These are phyloP conservation scores for Aspergillus japonicus DNA, from an alignment of 2,329 filamentous ascomycete species.

Conservation along the genomic window DNA sequence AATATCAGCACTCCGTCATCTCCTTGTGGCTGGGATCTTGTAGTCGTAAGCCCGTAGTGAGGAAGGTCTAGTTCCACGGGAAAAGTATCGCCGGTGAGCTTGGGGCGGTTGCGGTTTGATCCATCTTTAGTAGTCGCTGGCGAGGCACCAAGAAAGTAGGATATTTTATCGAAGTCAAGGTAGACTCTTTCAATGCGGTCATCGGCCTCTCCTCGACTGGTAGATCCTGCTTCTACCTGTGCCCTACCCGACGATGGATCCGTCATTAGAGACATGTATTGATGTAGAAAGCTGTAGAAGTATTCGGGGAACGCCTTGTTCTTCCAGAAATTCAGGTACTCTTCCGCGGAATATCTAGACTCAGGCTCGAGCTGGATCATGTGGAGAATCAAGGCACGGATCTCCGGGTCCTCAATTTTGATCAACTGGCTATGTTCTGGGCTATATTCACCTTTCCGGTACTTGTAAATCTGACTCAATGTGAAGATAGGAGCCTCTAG, in stretches of 20 bases:
- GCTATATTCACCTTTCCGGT: conserved; percentile 88
- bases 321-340: conserved; percentile 90
- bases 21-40: conserved; percentile 59
- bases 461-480: conserved; percentile 93
- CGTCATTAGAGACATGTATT: conserved; percentile 95
- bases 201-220: conserved; percentile 82
- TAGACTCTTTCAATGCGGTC: conserved; percentile 92
- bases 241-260: conserved; percentile 80
- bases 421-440: conserved; percentile 76
- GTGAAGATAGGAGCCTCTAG: conserved; percentile 95
- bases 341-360: conserved; percentile 86
- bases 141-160: conserved; percentile 82
- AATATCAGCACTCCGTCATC: conserved; percentile 95
- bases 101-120: conserved; percentile 32
- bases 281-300: conserved; percentile 95
- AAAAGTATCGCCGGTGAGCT: conserved; percentile 45
- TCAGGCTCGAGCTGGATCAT: conserved; percentile 97
- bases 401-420: conserved; percentile 82
- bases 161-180: conserved; percentile 95
- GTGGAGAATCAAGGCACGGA: conserved; percentile 84
- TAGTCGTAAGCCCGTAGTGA: conserved; percentile 72
- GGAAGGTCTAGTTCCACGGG: conserved; percentile 84
- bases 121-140: conserved; percentile 46
- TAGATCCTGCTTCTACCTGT: conserved; percentile 64
- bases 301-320: conserved; percentile 91